Conservation (phyloP, 345 rosid genomes). For the Lepidium didymum region DNA sequence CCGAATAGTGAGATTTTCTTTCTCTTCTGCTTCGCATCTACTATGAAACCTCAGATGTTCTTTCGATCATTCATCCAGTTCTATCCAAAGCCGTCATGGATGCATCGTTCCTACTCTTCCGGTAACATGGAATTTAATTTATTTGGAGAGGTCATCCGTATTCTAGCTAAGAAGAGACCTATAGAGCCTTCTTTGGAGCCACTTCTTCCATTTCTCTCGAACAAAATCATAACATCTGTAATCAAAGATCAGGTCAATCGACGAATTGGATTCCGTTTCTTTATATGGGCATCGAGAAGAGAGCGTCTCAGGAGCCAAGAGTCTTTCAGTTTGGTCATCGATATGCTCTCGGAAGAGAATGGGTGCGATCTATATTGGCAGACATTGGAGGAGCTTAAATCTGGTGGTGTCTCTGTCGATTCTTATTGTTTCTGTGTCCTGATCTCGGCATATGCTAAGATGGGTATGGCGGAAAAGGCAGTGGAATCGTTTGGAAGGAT, state of each 20-base stretch:
- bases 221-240: constrained; percentile 35
- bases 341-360: constrained; percentile 40
- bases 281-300: constrained; percentile 63
- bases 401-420: constrained; percentile 25
- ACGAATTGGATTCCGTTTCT: constrained; percentile 60
- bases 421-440: constrained; percentile 50
- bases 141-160: constrained; percentile 43
- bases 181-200: constrained; percentile 64
- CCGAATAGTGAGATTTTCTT: constrained; percentile 12
- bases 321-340: constrained; percentile 29
- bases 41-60: constrained; percentile 29
- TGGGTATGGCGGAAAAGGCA: constrained; percentile 56
- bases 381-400: constrained; percentile 48
- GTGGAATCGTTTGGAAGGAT: constrained; percentile 70
- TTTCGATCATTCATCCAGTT: constrained; percentile 24
- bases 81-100: constrained; percentile 20
- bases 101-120: constrained; percentile 16
- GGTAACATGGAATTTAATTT: constrained; percentile 19
- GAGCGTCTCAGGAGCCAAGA: constrained; percentile 37
- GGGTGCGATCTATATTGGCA: constrained; percentile 57
- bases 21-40: constrained; percentile 1
- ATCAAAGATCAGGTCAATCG: constrained; percentile 38
- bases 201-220: constrained; percentile 47
- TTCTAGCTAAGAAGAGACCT: constrained; percentile 39
- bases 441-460: constrained; percentile 48